Base-by-base conservation (phyloP, 768 basidiomycete species). In the Podaxis sp. region DNA sequence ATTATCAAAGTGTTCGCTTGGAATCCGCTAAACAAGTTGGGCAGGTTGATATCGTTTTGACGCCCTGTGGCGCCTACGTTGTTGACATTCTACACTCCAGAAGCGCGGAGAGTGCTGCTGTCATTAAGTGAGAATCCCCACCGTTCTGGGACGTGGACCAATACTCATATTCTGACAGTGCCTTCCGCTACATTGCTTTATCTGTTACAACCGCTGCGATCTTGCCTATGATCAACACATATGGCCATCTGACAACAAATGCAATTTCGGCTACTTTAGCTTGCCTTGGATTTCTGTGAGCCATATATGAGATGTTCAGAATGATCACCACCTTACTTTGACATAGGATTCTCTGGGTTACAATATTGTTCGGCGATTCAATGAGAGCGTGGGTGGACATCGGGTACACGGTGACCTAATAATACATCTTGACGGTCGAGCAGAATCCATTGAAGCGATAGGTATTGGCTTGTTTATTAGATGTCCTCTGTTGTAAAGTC, bases 41-140 rank as follows among this genome's bases (percentile, higher is more conserved):
- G 10, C 47, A 89, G 87, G 80, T 85, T n/a, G 82, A 88, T 63
- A 66, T 83, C 48, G 80, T 82, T 10, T 71, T 88, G 35, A 78
- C 79, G 5, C 87, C 87, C 0, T 74, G 75, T 16, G 76, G 81
- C 9, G 76, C 88, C 5, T 89, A 88, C 62, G 71, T 73, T 42
- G 79, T 89, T 5, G 89, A 90, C 62, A 71, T 88, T n/a, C 62
- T 89, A 70, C 86, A 84, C 32, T 67, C 75, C 25, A 76, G 79
- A 23, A 88, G 88, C 63, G 86, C 88, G 1, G 87, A 90, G 66
- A 76, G 79, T 23, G 76, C 80, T 69, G 88, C 86, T 2, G 86
- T 82, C 0, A 75, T 73, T 57, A 73, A 71, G 88, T 88, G 57
- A 46, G 82, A 28, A 36, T 10, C 32, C 47, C 10, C 4, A 23